Evolutionary conservation across 768 basidiomycete species (phyloP), one percentile per base, ranked within the genome.

Genomic region (Lenzites betulinus): DNA sequence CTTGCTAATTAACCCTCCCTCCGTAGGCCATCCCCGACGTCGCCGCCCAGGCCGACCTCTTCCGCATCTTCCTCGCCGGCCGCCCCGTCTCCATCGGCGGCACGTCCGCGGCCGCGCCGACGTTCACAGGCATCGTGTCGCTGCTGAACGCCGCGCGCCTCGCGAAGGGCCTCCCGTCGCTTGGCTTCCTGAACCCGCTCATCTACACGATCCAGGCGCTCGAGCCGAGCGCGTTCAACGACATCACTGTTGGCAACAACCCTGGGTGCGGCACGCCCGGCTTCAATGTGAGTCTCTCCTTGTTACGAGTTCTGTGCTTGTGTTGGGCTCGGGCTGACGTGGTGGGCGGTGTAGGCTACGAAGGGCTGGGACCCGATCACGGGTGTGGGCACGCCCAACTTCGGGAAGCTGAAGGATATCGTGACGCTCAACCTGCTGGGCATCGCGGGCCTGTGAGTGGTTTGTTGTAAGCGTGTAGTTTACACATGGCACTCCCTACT

Each of bases 51-150:
- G 77, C 78, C 0, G 66, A 70, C 43, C 69, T 73, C 36, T 89
- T 82, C 77, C 70, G 73, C 13, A 77, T 89, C 43, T 77, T 78
- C 70, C 71, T 78, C 48, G 54, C 67, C 26, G 85, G 85, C 3
- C 18, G 48, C 7, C 30, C 74, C 13, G 60, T 59, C n/a, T 67
- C 71, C 1, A 78, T 84, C 56, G 81, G 76, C 1, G 90, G 90
- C 35, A 92, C 90, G 1, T 89, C 87, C 15, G 85, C 85, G 0
- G 69, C 88, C 1, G 67, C 85, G 8, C 89, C 89, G 1, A 78
- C 86, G 0, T 86, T 92, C 59, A 80, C 88, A 7, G 83, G 79
- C 25, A 74, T 90, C 52, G 75, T 89, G 18, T 78, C 87, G 3
- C 78, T 90, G 62, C 72, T 90, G 52, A 78, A 77, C 56, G 71